These are phyloP conservation scores for Clitopilus hobsonii DNA, from an alignment of 768 basidiomycete genomes.

Conservation along the genomic window DNA sequence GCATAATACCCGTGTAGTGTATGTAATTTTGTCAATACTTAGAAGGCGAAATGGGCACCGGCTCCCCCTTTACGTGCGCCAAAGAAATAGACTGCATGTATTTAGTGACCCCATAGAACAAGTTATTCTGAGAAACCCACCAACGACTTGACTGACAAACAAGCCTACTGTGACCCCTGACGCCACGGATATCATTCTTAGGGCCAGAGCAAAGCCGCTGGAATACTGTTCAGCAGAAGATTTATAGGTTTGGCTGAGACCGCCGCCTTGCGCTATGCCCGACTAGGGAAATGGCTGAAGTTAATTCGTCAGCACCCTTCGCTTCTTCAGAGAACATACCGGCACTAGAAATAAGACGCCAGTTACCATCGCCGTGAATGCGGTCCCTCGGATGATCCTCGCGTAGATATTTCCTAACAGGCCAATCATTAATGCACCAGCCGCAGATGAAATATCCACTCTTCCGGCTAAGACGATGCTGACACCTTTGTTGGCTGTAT, in stretches of 20 bases:
- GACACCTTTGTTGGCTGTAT: conserved; percentile 63
- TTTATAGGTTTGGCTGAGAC: conserved; percentile 55
- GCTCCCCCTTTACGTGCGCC: conserved; percentile 57
- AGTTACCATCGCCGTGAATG: conserved; percentile 90
- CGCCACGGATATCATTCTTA: conserved; percentile 81
- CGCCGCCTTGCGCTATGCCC: conserved; percentile 72
- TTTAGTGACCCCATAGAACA: background rate
- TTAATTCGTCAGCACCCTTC: background rate
- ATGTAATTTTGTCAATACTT: conserved; percentile 12
- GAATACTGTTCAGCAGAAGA: conserved; percentile 68
- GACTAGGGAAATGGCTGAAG: too few species aligned
- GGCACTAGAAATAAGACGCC: conserved; percentile 90
- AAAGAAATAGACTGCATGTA: conserved; percentile 59
- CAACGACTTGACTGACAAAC: conserved; percentile 72
- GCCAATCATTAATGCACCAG: conserved; percentile 76
- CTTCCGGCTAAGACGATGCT: conserved; percentile 58
- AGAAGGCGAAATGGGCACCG: conserved; percentile 73
- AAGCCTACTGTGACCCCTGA: conserved; percentile 84
- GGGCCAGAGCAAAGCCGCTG: conserved; percentile 71
- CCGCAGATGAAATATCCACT: conserved; percentile 71
- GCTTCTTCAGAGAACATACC: conserved; percentile 37
- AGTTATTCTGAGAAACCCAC: conserved; percentile 17
- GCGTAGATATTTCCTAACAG: conserved; percentile 82
- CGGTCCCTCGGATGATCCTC: conserved; percentile 68
- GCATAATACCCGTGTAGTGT: conserved; percentile 1